Evolutionary conservation across 768 basidiomycete genomes (phyloP).

Genomic region (Kwoniella shandongensis): DNA sequence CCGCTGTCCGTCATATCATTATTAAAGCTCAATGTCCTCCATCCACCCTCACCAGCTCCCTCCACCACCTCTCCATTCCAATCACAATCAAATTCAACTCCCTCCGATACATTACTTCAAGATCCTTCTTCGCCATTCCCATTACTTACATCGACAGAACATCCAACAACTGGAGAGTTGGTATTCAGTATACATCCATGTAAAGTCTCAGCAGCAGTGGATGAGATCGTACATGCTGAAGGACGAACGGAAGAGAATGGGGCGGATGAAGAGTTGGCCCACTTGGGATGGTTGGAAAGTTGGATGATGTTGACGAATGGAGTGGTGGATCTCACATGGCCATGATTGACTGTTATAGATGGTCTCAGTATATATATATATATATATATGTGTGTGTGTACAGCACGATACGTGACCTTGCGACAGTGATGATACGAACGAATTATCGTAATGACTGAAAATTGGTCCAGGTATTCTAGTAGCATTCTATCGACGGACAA

Average conservation of each 20-base stretch:
- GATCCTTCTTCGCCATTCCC: slow-evolving; percentile 21
- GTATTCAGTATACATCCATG: slow-evolving; percentile 30
- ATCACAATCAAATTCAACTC: neutral
- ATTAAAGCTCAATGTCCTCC: slow-evolving; percentile 9
- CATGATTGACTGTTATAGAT: slow-evolving; percentile 3
- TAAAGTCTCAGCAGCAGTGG: slow-evolving; percentile 19
- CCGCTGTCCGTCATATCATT: slow-evolving; percentile 10
- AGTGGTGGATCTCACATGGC: slow-evolving; percentile 21
- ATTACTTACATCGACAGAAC: slow-evolving; percentile 24
- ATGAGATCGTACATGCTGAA: slow-evolving; percentile 14
- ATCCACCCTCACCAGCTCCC: neutral
- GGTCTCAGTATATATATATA: no score
- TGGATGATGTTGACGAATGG: slow-evolving; percentile 28
- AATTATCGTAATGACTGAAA: no score
- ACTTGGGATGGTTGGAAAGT: slow-evolving; percentile 26
- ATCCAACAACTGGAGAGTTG: slow-evolving; percentile 20
- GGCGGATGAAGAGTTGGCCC: neutral
- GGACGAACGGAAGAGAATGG: neutral
- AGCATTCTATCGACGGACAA: no score
- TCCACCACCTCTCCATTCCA: neutral
- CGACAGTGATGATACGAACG: no score
- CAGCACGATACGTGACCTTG: no score
- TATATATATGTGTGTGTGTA: no score
- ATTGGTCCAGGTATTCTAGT: no score
- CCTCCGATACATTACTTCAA: slow-evolving; percentile 8